Evolutionary conservation across 2,329 filamentous ascomycete species (phyloP), one percentile per base, ranked within the genome.

Genomic region (Trichoderma simmonsii): DNA sequence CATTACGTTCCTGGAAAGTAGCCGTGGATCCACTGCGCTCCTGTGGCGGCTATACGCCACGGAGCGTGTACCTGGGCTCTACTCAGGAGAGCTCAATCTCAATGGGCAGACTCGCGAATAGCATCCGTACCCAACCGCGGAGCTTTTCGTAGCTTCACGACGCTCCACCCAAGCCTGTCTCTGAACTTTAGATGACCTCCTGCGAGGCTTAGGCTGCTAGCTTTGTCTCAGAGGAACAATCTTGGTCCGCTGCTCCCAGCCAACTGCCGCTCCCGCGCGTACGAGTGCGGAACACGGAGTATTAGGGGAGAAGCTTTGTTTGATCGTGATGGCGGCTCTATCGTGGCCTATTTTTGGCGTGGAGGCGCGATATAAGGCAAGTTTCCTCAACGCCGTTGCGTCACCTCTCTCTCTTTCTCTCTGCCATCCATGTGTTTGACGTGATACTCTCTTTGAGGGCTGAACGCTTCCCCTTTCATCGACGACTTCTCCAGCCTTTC

Each of bases 341-440:
- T 12, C 63, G 3, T 64, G 60, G 68, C 60, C 70, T 36, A 39
- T 68, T 62, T 68, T 68, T 56, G 54, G 64, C 32, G 4, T 21
- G 56, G 64, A 11, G 32, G 57, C 30, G 21, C 60, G 54, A 63
- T 72, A 72, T 63, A 72, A 63, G 70, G 70, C 64, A 68, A 68
- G 70, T 67, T 63, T 21, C 34, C 57, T 26, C n/a, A 36, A 26
- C 6, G 21, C 14, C 30, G 11, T 34, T 15, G 65, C 9, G 26
- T 34, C 51, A n/a, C 7, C 43, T 39, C 32, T 21, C 14, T 64
- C 43, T 62, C 51, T 18, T n/a, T 54, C 11, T 7, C 26, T 54
- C 11, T 1, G 60, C 18, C 21, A 51, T 57, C 28, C n/a, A 6
- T n/a, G 21, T 61, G 57, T 4, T 18, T 18, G 21, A 3, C n/a